Conservation (phyloP, 2,329 filamentous ascomycete genomes). For the Plenodomus biglobosus region DNA sequence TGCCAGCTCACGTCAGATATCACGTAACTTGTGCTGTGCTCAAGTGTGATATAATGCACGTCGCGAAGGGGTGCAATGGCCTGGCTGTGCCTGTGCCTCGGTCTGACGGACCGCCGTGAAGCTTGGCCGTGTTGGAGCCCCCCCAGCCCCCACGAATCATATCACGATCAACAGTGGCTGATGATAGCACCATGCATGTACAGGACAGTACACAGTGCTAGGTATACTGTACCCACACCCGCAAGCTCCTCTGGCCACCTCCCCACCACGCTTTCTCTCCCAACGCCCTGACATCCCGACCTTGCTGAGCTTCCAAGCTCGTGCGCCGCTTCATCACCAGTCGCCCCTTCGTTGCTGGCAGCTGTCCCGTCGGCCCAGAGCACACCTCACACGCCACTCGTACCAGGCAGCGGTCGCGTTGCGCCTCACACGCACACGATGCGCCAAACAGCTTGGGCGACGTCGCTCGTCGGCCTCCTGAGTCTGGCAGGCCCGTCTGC, state of each 20-base stretch:
- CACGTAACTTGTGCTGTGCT: background rate
- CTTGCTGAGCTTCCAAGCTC: conserved; percentile 18
- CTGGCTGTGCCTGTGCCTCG: conserved; percentile 18
- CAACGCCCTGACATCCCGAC: conserved; percentile 1
- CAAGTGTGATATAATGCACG: conserved; percentile 1
- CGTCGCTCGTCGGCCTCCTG: conserved; percentile 33
- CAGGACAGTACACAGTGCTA: too few species aligned
- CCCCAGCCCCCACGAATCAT: conserved; percentile 28
- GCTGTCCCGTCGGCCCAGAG: conserved; percentile 1
- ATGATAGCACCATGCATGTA: conserved; percentile 22
- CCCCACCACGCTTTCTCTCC: conserved; percentile 4
- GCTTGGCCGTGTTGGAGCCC: conserved; percentile 17
- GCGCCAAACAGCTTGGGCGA: conserved; percentile 38
- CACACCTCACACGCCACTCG: conserved; percentile 2
- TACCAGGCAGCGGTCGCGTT: conserved; percentile 19
- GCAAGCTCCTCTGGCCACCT: conserved; percentile 16
- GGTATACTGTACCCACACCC: too few species aligned
- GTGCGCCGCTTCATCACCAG: conserved; percentile 11
- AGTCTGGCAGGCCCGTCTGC: conserved; percentile 21
- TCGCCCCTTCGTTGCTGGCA: background rate
- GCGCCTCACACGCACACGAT: conserved; percentile 34
- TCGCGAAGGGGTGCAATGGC: background rate
- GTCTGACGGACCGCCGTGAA: conserved; percentile 12
- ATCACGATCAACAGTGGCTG: conserved; percentile 17
- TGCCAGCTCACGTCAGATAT: background rate